phyloP scores from a whole-genome alignment of 2,329 filamentous ascomycete genomes.

The Gnomoniopsis smithogilvyi region DNA sequence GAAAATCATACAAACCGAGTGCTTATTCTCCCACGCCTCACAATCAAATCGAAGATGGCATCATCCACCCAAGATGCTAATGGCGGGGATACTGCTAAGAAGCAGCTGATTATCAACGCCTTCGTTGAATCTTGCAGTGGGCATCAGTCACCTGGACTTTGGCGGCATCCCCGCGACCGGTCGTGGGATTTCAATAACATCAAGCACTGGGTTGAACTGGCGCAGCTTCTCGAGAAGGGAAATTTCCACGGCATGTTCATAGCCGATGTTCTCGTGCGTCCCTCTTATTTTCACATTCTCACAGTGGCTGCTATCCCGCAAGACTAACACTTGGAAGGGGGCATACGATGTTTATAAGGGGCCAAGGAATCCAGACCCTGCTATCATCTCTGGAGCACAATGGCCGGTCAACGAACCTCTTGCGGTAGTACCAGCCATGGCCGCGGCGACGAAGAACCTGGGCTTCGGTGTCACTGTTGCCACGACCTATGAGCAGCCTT shows the following conservation, averaged over 20 bases:
- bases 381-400: slow-evolving; percentile 61
- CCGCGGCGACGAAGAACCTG: slow-evolving; percentile 64
- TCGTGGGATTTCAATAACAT: slow-evolving; percentile 22
- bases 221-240: slow-evolving; percentile 33
- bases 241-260: slow-evolving; percentile 38
- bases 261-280: slow-evolving; percentile 29
- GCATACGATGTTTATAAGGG: slow-evolving; percentile 70
- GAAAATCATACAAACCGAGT: too few relatives aligned
- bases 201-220: slow-evolving; percentile 32
- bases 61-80: background rate
- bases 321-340: slow-evolving; percentile 30
- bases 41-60: slow-evolving; percentile 5
- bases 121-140: slow-evolving; percentile 29
- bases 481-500: slow-evolving; percentile 70
- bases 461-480: slow-evolving; percentile 68
- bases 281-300: background rate
- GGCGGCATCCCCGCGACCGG: slow-evolving; percentile 19
- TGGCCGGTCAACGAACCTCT: slow-evolving; percentile 71
- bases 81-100: slow-evolving; percentile 24
- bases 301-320: background rate
- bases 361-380: slow-evolving; percentile 53
- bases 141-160: slow-evolving; percentile 17
- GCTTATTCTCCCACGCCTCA: background rate
- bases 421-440: slow-evolving; percentile 64
- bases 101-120: slow-evolving; percentile 40